phyloP scores from a whole-genome alignment of 495 filamentous ascomycete genomes.

The Daldinia grandis region DNA sequence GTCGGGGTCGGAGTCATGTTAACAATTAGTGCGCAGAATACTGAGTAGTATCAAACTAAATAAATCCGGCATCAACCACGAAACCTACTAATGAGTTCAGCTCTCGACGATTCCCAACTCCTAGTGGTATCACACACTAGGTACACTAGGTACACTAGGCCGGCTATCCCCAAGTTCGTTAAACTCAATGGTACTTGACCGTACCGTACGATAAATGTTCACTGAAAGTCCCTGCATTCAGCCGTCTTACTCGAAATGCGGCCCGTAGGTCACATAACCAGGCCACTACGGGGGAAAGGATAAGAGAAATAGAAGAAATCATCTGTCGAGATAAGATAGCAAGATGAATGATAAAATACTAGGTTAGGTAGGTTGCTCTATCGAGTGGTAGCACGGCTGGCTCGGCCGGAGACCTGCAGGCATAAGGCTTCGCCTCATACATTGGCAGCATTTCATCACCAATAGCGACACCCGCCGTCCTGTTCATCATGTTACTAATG shows the following conservation, averaged over 20 bases:
- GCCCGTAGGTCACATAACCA: not conserved
- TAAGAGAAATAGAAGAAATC: not conserved
- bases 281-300: not conserved
- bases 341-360: not conserved
- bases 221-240: constrained; percentile 18
- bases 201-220: not conserved
- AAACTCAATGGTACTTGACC: constrained; percentile 1
- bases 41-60: constrained; percentile 2
- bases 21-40: not conserved
- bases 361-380: not conserved
- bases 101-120: not conserved
- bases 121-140: not conserved
- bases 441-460: constrained; percentile 16
- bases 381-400: constrained; percentile 18
- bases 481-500: constrained; percentile 26
- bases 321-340: not conserved
- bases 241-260: not conserved
- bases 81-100: constrained; percentile 22
- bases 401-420: constrained; percentile 16
- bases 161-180: not conserved
- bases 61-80: not conserved
- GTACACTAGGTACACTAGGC: not conserved
- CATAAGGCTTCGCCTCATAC: constrained; percentile 33
- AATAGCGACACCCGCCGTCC: constrained; percentile 10
- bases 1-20: not conserved